These are phyloP conservation scores for Pythium diclinum DNA, from an alignment of 352 stramenopile genomes.

Conservation along the genomic window DNA sequence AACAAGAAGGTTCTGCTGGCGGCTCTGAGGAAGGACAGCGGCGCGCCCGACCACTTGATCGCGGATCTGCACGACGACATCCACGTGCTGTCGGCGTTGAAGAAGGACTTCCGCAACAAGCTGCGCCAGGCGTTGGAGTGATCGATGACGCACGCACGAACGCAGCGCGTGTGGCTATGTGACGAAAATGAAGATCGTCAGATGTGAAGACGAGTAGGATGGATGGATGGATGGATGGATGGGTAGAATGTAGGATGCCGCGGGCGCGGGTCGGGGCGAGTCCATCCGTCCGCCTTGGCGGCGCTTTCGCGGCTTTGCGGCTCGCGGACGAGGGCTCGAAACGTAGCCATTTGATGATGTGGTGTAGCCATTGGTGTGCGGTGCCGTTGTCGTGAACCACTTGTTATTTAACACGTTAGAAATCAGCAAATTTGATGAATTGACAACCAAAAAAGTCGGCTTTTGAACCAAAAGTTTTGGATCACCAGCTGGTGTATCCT, in stretches of 20 bases:
- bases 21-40: constrained; percentile 63
- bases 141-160: background rate
- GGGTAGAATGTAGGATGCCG: constrained; percentile 1
- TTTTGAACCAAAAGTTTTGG: background rate
- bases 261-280: constrained; percentile 3
- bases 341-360: constrained; percentile 20
- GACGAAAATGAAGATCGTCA: background rate
- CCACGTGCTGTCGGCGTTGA: constrained; percentile 73
- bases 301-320: background rate
- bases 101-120: constrained; percentile 81
- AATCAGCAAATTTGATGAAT: background rate
- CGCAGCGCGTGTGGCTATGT: background rate
- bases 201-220: constrained; percentile 1
- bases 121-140: constrained; percentile 57
- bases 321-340: background rate
- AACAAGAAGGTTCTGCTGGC: constrained; percentile 82
- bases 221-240: background rate
- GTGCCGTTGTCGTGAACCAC: background rate
- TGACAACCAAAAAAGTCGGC: background rate
- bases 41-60: constrained; percentile 67
- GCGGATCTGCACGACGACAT: constrained; percentile 78
- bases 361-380: constrained; percentile 1
- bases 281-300: background rate
- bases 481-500: no score
- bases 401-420: constrained; percentile 28